phyloP scores from a whole-genome alignment of 441 rosid genomes.

The Dalechampia spathulata region DNA sequence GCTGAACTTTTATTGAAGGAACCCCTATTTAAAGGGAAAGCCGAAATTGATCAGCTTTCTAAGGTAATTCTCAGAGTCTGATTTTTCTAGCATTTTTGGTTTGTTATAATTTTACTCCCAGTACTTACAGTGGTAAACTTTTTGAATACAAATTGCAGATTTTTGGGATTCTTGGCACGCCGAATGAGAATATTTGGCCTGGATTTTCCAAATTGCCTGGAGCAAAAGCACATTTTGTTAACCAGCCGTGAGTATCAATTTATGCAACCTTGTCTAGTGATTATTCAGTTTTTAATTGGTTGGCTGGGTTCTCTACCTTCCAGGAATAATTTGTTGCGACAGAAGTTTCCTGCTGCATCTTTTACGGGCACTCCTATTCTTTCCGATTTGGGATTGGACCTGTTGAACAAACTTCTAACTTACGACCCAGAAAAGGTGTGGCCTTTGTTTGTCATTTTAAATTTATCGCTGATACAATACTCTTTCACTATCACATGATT shows the following conservation, averaged over 20 bases:
- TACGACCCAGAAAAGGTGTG: slow-evolving; percentile 67
- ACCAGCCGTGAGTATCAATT: slow-evolving; percentile 49
- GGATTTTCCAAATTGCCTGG: slow-evolving; percentile 58
- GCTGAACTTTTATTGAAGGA: slow-evolving; percentile 66
- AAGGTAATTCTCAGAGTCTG: slow-evolving; percentile 41
- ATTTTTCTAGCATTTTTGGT: no score
- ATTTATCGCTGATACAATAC: not conserved
- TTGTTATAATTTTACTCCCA: not conserved
- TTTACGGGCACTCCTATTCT: slow-evolving; percentile 69
- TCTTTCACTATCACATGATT: not conserved
- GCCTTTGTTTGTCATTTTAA: not conserved
- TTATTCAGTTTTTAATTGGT: not conserved
- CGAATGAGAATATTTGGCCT: slow-evolving; percentile 61
- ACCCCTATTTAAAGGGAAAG: slow-evolving; percentile 63
- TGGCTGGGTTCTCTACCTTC: not conserved
- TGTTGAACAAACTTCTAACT: slow-evolving; percentile 56
- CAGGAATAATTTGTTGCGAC: slow-evolving; percentile 66
- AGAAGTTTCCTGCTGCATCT: slow-evolving; percentile 64
- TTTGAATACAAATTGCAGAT: slow-evolving; percentile 35
- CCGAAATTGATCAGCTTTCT: slow-evolving; percentile 60
- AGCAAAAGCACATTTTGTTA: slow-evolving; percentile 57
- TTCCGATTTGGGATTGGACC: slow-evolving; percentile 74
- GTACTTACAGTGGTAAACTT: not conserved
- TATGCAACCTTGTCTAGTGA: not conserved
- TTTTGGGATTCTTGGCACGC: slow-evolving; percentile 69